A percentile compares a stretch with the other conserved stretches of the same genome.
Conservation (phyloP, 2,329 filamentous ascomycete genomes). For the Fusarium albosuccineum region DNA sequence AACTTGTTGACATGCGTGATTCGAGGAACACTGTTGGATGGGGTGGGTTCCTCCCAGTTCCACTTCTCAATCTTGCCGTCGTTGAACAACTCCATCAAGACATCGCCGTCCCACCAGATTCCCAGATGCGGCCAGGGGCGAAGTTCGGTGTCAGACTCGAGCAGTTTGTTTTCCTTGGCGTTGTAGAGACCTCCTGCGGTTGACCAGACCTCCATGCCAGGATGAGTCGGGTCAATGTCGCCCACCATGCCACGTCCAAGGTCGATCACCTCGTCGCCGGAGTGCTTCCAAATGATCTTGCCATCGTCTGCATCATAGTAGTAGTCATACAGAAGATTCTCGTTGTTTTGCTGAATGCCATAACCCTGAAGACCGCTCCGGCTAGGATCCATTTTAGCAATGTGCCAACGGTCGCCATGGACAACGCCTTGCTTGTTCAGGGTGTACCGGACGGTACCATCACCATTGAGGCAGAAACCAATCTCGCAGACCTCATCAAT, state of each 20-base stretch:
- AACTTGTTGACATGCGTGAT: slow-evolving; percentile 6
- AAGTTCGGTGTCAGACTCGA: slow-evolving; percentile 7
- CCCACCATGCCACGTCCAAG: slow-evolving; percentile 38
- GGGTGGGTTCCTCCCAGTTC: slow-evolving; percentile 15
- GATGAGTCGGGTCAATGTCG: slow-evolving; percentile 38
- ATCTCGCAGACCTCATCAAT: slow-evolving; percentile 39
- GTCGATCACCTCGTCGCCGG: slow-evolving; percentile 7
- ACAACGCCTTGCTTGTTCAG: slow-evolving; percentile 31
- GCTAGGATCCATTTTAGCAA: slow-evolving; percentile 41
- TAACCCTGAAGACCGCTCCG: slow-evolving; percentile 38
- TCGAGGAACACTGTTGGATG: slow-evolving; percentile 10
- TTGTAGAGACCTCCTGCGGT: slow-evolving; percentile 38
- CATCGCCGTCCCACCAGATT: slow-evolving; percentile 34
- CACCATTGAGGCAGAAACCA: slow-evolving; percentile 40
- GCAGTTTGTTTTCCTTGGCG: slow-evolving; percentile 22
- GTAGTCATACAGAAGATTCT: slow-evolving; percentile 35
- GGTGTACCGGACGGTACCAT: slow-evolving; percentile 35
- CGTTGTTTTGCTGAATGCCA: slow-evolving; percentile 40
- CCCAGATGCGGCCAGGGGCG: slow-evolving; percentile 31
- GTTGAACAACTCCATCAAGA: slow-evolving; percentile 40
- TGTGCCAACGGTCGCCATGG: slow-evolving; percentile 41
- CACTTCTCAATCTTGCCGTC: slow-evolving; percentile 43
- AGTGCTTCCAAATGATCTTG: slow-evolving; percentile 36
- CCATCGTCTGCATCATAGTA: slow-evolving; percentile 40
- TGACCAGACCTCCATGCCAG: slow-evolving; percentile 41